Percentiles rank a stretch among this genome's conserved stretches.
These are phyloP conservation scores for Phialemonium atrogriseum DNA, from an alignment of 2,329 filamentous ascomycete species.

Conservation along the genomic window DNA sequence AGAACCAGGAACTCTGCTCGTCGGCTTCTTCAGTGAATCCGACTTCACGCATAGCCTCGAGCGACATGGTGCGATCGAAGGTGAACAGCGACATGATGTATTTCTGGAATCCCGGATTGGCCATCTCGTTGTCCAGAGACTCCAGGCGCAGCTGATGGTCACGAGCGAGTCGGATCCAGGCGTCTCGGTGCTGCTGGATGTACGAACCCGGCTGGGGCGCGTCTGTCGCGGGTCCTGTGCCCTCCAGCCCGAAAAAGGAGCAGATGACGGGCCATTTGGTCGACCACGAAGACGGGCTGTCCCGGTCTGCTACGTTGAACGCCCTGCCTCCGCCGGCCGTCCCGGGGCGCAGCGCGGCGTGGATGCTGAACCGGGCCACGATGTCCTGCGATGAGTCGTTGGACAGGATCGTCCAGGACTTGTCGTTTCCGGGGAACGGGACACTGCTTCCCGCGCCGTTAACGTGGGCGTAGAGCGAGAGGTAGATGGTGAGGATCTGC, in stretches of 20 bases:
- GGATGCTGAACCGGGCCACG: conserved; percentile 26
- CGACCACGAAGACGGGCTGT: conserved; percentile 27
- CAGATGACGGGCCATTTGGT: conserved; percentile 36
- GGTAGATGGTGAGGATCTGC: conserved; percentile 28
- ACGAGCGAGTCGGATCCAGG: conserved; percentile 23
- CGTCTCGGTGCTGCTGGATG: conserved; percentile 20
- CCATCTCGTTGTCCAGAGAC: conserved; percentile 21
- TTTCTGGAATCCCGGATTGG: conserved; percentile 19
- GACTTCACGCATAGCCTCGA: conserved; percentile 20
- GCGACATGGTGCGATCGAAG: conserved; percentile 22
- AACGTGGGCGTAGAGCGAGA: conserved; percentile 24
- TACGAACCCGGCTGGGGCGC: conserved; percentile 22
- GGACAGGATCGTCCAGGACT: conserved; percentile 26
- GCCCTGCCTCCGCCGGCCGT: conserved; percentile 23
- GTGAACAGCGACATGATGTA: conserved; percentile 25
- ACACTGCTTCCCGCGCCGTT: conserved; percentile 27
- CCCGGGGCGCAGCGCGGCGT: conserved; percentile 30
- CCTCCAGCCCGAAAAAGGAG: conserved; percentile 35
- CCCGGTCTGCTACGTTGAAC: conserved; percentile 34
- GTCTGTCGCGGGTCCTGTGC: conserved; percentile 20
- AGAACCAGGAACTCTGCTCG: conserved; percentile 20
- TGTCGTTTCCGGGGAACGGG: conserved; percentile 27
- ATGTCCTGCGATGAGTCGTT: conserved; percentile 32
- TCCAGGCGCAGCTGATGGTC: conserved; percentile 22
- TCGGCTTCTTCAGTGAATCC: conserved; percentile 21